Evolutionary conservation across 805 yeast species (phyloP), one percentile per base, ranked within the genome.

Genomic region (Lachancea kluyveri): DNA sequence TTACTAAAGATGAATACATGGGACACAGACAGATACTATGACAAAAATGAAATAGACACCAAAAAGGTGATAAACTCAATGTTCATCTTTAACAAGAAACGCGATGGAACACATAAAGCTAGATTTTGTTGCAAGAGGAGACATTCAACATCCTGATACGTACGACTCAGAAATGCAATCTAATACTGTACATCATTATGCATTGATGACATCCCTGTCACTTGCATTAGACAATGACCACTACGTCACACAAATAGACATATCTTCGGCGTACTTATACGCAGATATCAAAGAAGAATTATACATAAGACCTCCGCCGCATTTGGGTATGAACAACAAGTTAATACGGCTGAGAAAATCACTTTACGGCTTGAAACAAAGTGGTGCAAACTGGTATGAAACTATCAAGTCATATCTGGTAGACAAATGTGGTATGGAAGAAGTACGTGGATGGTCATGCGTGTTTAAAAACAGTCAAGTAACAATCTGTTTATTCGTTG

Each of bases 61-160:
- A 13, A 21, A 6, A 30, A 31, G 17, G 24, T 36, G 12, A 27
- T 40, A 3, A 36, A 32, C 30, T 15, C 44, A 1, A 37, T 37
- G 40, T 36, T 39, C 21, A 33, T 37, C 4, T 41, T 43, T 21
- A 37, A 39, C 1, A 34, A 29, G 1, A 42, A 41, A 26, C 15
- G 41, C n/a, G 40, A 37, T 20, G 42, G 41, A 17, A 31, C 33
- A 1, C 27, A 35, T 13, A 43, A 41, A 34, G 30, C 40, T 17
- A 20, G 40, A 20, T 35, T 35, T 30, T 10, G 40, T 35, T 3
- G 41, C 41, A 6, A 33, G 41, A 34, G 41, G 40, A n/a, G 41
- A 42, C 18, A 28, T 29, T 21, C 46, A 42, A 20, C 24, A 29
- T 10, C 28, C 28, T 5, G 30, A 26, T 3, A 37, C 42, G n/a